Base-by-base conservation (phyloP, 2,329 filamentous ascomycete genomes). In the Rhexocercosporidium sp. region DNA sequence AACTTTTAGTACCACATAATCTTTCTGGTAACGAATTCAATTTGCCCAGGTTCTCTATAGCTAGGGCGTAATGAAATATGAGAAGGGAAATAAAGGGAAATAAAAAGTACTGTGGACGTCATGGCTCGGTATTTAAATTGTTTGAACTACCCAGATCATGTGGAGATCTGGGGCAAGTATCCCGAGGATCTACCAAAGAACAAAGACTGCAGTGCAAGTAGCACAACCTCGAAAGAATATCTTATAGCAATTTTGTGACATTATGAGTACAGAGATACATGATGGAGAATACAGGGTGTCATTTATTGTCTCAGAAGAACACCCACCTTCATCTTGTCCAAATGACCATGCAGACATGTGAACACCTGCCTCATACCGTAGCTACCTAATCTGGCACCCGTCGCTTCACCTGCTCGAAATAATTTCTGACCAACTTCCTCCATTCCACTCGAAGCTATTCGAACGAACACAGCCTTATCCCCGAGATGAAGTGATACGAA, bases 341-440 rank as follows among this genome's bases (percentile, higher is more conserved):
- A 49, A 61, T 67, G 65, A 70, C 66, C 66, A 56, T 14, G 20
- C 18, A 25, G 65, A 62, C 68, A 71, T 71, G 70, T 71, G 70
- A 68, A 68, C 65, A 66, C 39, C 37, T 60, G 39, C 57, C 37
- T 6, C 34, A 37, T 47, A 47, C n/a, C 44, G n/a, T 34, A 51
- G 31, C 59, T 56, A 66, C 59, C 31, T 60, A 54, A 64, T 61
- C 51, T 27, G 47, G 59, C 27, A 64, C 47, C 64, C 46, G 39
- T 64, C 61, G 57, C 61, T 47, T 62, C 44, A 60, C 22, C 57
- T 39, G 29, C 34, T 46, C 27, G 31, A 62, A 53, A 53, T 65
- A 46, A 20, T 56, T 60, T 37, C 31, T 57, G 54, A 27, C 54
- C 20, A 27, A 9, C 34, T 57, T 27, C 20, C 27, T n/a, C 25